Evolutionary conservation across 2,329 filamentous ascomycete genomes (phyloP).

Genomic region (Trichoderma sp.): DNA sequence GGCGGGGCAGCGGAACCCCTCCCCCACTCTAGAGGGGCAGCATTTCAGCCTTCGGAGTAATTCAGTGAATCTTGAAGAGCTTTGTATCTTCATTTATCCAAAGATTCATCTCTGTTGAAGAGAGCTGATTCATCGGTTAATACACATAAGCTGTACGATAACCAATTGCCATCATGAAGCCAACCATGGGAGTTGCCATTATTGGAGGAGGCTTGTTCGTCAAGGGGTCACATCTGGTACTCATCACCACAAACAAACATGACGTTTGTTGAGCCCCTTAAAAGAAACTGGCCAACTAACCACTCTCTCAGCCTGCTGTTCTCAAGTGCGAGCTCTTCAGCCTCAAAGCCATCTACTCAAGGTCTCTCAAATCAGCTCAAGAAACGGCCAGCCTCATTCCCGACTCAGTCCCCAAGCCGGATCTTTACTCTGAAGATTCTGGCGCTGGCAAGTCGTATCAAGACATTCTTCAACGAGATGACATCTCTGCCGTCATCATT

Average conservation of each 20-base stretch:
- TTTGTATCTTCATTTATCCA: background rate
- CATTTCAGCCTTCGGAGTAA: background rate
- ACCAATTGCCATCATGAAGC: background rate
- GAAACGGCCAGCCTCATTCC: constrained; percentile 41
- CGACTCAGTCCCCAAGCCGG: constrained; percentile 32
- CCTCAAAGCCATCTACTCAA: constrained; percentile 66
- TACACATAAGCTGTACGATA: background rate
- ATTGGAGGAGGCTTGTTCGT: constrained; percentile 64
- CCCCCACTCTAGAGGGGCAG: constrained; percentile 10
- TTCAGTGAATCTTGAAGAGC: background rate
- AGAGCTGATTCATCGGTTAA: background rate
- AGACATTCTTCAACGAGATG: constrained; percentile 52
- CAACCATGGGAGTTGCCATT: constrained; percentile 53
- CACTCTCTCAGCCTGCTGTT: constrained; percentile 52
- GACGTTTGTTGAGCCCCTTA: background rate
- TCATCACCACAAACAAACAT: background rate
- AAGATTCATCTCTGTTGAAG: background rate
- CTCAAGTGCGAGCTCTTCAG: constrained; percentile 47
- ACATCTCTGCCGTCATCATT: constrained; percentile 56
- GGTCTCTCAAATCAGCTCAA: constrained; percentile 57
- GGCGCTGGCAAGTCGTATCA: constrained; percentile 45
- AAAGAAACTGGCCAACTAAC: background rate
- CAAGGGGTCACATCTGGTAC: constrained; percentile 55
- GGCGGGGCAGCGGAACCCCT: constrained; percentile 11
- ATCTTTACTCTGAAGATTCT: constrained; percentile 59